Conservation (phyloP, 176 grass and related monocot genomes). For the Avena sativa region DNA sequence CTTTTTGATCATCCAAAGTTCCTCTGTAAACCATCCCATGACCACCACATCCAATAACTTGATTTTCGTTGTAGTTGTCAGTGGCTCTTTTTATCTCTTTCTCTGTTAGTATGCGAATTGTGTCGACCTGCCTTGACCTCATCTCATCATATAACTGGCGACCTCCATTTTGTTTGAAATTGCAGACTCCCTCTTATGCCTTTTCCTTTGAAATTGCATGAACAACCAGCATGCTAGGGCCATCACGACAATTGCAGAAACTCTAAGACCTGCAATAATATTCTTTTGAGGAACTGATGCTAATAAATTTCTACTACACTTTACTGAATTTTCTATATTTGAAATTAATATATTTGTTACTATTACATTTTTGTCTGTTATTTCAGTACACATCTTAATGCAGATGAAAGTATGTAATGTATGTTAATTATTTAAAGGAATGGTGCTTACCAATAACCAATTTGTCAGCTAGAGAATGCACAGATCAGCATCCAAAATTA, state of each 20-base stretch:
- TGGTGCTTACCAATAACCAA: not conserved
- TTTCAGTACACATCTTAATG: not conserved
- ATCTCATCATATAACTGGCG: constrained; percentile 20
- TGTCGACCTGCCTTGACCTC: not conserved
- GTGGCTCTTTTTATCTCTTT: constrained; percentile 19
- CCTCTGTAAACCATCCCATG: constrained; percentile 25
- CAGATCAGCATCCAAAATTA: not conserved
- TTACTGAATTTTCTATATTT: not conserved
- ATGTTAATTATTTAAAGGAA: too few species aligned
- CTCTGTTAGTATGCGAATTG: constrained; percentile 4
- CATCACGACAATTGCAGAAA: not conserved
- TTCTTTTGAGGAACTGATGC: not conserved
- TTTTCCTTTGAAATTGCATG: constrained; percentile 8
- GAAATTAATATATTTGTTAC: not conserved
- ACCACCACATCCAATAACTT: constrained; percentile 7
- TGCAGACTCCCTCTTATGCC: not conserved
- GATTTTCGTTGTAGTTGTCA: constrained; percentile 12
- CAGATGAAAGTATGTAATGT: not conserved
- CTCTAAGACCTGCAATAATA: not conserved
- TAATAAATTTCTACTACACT: not conserved
- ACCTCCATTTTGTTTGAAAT: constrained; percentile 21
- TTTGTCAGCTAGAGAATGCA: not conserved
- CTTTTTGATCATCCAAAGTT: constrained; percentile 18
- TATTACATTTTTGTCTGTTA: not conserved
- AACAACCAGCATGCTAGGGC: not conserved